phyloP scores from a whole-genome alignment of 2,329 filamentous ascomycete species.

The Hypomyces rosellus region DNA sequence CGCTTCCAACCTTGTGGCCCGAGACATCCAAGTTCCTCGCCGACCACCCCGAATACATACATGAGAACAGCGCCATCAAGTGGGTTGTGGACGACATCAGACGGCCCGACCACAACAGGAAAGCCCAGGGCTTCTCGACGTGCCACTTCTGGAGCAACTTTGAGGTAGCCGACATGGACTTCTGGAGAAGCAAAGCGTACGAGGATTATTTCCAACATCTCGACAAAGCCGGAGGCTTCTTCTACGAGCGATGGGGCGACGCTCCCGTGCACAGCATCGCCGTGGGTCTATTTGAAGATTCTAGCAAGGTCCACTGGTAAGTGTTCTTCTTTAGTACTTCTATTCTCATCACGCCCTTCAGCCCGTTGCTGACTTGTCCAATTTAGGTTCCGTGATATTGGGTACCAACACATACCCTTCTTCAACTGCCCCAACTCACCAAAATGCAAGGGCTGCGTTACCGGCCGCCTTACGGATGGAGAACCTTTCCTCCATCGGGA shows the following conservation, averaged over 20 bases:
- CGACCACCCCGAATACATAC: slow-evolving; percentile 73
- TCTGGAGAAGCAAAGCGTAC: slow-evolving; percentile 86
- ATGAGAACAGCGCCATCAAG: slow-evolving; percentile 75
- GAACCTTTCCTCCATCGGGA: slow-evolving; percentile 80
- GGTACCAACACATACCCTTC: slow-evolving; percentile 96
- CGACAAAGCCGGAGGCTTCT: slow-evolving; percentile 95
- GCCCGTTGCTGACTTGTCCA: slow-evolving; percentile 7
- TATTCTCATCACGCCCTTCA: neutral
- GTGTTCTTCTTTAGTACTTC: slow-evolving; percentile 21
- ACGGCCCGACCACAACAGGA: slow-evolving; percentile 70
- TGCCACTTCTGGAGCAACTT: slow-evolving; percentile 99
- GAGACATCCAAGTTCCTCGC: slow-evolving; percentile 87
- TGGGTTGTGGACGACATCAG: slow-evolving; percentile 78
- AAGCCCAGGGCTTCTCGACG: slow-evolving; percentile 89
- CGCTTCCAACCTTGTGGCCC: slow-evolving; percentile 87
- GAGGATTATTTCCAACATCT: slow-evolving; percentile 96
- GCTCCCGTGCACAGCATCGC: slow-evolving; percentile 95
- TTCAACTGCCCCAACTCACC: slow-evolving; percentile 98
- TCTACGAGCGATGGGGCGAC: slow-evolving; percentile 98
- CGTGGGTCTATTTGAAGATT: slow-evolving; percentile 85
- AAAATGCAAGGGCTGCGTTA: slow-evolving; percentile 83
- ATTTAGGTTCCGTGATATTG: slow-evolving; percentile 93
- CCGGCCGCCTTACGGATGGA: slow-evolving; percentile 83
- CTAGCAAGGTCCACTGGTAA: slow-evolving; percentile 86
- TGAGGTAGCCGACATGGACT: slow-evolving; percentile 86